Evolutionary conservation across 805 yeast species (phyloP).

Genomic region (Yarrowia sp.): DNA sequence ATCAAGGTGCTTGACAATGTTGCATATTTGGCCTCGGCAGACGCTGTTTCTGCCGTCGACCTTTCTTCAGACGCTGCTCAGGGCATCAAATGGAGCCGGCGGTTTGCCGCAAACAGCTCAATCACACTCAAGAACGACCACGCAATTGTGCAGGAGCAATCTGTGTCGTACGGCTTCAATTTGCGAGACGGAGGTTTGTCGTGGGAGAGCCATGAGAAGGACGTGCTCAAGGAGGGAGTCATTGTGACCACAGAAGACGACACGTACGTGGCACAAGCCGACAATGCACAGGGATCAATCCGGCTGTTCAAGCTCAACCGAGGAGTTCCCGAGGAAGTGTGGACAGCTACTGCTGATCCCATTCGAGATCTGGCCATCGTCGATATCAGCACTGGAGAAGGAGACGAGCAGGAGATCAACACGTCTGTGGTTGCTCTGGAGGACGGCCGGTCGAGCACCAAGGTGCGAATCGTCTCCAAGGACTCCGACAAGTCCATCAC

Average conservation of each 20-base stretch:
- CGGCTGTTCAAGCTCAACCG: constrained; percentile 23
- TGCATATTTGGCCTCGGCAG: constrained; percentile 32
- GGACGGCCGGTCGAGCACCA: constrained; percentile 30
- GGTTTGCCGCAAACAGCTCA: constrained; percentile 6
- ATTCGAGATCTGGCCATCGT: constrained; percentile 24
- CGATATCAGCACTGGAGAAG: constrained; percentile 6
- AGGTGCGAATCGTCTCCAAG: constrained; percentile 18
- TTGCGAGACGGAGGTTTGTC: constrained; percentile 21
- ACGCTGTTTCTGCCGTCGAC: constrained; percentile 20
- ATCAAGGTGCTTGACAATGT: constrained; percentile 29
- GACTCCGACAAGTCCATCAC: constrained; percentile 6
- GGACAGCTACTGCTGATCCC: constrained; percentile 9
- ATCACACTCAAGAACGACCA: constrained; percentile 34
- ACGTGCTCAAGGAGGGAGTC: constrained; percentile 6
- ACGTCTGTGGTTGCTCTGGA: constrained; percentile 29
- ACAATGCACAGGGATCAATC: constrained; percentile 7
- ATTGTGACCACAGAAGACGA: constrained; percentile 32
- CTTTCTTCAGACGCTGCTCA: constrained; percentile 7
- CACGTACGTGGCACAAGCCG: constrained; percentile 23
- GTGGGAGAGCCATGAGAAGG: constrained; percentile 30
- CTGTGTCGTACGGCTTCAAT: constrained; percentile 31
- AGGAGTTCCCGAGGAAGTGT: constrained; percentile 34
- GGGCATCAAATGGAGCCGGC: constrained; percentile 24
- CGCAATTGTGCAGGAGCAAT: constrained; percentile 6
- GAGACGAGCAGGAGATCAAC: not conserved